Conservation (phyloP, 2,329 filamentous ascomycete genomes). For the Paecilomyces sp. region DNA sequence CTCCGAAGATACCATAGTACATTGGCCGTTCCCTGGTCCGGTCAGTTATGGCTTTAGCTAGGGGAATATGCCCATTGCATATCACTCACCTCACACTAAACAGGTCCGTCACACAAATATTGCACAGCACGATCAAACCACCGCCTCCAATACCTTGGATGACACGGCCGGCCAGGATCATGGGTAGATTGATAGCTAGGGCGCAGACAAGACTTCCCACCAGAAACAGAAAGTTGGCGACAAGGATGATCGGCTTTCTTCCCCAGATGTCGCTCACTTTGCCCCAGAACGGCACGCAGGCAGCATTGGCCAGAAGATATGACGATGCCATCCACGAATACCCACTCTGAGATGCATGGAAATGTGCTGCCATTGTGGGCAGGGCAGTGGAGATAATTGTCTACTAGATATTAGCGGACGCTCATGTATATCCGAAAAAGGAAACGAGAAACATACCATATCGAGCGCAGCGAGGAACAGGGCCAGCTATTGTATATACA, state of each 20-base stretch:
- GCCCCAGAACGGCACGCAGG: conserved; percentile 52
- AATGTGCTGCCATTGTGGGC: conserved; percentile 36
- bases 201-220: conserved; percentile 56
- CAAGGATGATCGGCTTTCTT: conserved; percentile 54
- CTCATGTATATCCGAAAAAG: conserved; percentile 1
- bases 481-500: conserved; percentile 35
- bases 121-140: conserved; percentile 56
- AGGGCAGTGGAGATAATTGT: conserved; percentile 41
- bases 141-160: conserved; percentile 59
- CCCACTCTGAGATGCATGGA: conserved; percentile 35
- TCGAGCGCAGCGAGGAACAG: conserved; percentile 55
- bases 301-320: conserved; percentile 39
- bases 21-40: conserved; percentile 44
- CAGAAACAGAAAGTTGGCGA: conserved; percentile 56
- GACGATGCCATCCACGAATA: conserved; percentile 44
- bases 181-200: conserved; percentile 50
- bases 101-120: conserved; percentile 57
- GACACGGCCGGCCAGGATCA: conserved; percentile 55
- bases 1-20: conserved; percentile 57
- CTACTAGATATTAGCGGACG: conserved; percentile 9
- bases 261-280: conserved; percentile 63
- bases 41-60: not conserved
- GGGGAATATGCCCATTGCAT: not conserved
- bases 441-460: conserved; percentile 33
- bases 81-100: conserved; percentile 49